These are phyloP conservation scores for Emergomyces orientalis DNA, from an alignment of 2,329 filamentous ascomycete genomes.

Conservation along the genomic window DNA sequence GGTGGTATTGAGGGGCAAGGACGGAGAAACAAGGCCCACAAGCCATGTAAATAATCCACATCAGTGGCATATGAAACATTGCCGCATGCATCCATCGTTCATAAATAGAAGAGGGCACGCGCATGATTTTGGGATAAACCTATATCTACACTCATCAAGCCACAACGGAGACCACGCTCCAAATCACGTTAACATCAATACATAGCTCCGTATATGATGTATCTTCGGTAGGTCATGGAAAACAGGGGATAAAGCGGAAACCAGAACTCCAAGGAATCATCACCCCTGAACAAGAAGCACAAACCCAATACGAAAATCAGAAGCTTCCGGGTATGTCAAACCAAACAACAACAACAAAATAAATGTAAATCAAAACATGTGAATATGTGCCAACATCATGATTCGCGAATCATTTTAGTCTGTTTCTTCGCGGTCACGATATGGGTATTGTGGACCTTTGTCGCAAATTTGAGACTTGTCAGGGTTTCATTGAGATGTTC, in stretches of 20 bases:
- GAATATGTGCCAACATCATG: constrained; percentile 16
- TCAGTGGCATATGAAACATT: background rate
- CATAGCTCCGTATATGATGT: constrained; percentile 7
- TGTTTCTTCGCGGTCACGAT: constrained; percentile 68
- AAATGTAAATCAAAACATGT: background rate
- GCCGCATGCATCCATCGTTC: constrained; percentile 13
- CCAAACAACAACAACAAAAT: background rate
- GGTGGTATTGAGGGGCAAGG: background rate
- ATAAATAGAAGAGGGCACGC: background rate
- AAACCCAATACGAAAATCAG: background rate
- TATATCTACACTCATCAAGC: constrained; percentile 1
- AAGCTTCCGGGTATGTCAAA: constrained; percentile 2
- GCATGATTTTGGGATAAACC: constrained; percentile 10
- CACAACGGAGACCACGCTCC: background rate
- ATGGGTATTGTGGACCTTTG: constrained; percentile 81
- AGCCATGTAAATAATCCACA: background rate
- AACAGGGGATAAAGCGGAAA: constrained; percentile 19
- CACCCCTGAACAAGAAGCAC: constrained; percentile 11
- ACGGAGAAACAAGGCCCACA: background rate
- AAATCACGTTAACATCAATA: background rate
- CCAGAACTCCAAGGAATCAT: constrained; percentile 14
- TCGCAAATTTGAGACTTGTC: constrained; percentile 91
- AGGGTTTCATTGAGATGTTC: constrained; percentile 85
- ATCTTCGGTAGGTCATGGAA: background rate
- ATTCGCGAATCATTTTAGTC: constrained; percentile 27